Conservation (phyloP, 768 basidiomycete species). For the Hericium coralloides region DNA sequence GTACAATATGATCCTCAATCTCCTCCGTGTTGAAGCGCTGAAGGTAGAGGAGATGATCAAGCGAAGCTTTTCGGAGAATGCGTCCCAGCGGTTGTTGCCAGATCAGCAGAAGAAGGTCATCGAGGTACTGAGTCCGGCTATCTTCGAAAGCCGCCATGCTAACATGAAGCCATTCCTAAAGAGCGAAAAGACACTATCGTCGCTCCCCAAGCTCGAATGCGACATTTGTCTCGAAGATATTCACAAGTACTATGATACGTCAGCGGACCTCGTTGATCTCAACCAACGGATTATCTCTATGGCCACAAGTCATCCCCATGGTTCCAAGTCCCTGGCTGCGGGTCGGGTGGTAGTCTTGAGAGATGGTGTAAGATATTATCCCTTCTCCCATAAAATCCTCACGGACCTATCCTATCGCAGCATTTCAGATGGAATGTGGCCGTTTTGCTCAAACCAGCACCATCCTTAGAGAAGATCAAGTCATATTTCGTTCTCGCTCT, state of each 20-base stretch:
- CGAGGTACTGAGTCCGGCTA: conserved; percentile 41
- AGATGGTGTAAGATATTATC: conserved; percentile 54
- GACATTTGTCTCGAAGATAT: conserved; percentile 66
- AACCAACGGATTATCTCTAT: conserved; percentile 58
- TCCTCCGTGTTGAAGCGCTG: conserved; percentile 91
- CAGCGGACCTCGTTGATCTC: conserved; percentile 46
- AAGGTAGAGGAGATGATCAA: conserved; percentile 99
- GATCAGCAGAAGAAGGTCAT: conserved; percentile 85
- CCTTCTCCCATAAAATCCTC: not conserved
- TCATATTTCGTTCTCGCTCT: conserved; percentile 66
- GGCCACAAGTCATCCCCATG: conserved; percentile 51
- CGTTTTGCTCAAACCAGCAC: conserved; percentile 55
- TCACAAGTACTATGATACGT: conserved; percentile 64
- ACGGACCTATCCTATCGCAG: conserved; percentile 30
- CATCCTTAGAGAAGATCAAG: conserved; percentile 39
- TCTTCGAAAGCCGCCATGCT: not conserved
- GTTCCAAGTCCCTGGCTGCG: conserved; percentile 52
- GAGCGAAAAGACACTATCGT: conserved; percentile 63
- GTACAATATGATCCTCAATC: conserved; percentile 98
- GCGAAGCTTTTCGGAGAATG: conserved; percentile 96
- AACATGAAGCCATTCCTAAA: conserved; percentile 21
- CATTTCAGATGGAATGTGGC: conserved; percentile 67
- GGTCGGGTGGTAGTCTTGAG: conserved; percentile 82
- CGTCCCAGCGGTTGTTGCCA: conserved; percentile 84
- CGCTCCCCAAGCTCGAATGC: conserved; percentile 60